Base-by-base conservation (phyloP, 345 rosid species). In the Clarkia xantiana region DNA sequence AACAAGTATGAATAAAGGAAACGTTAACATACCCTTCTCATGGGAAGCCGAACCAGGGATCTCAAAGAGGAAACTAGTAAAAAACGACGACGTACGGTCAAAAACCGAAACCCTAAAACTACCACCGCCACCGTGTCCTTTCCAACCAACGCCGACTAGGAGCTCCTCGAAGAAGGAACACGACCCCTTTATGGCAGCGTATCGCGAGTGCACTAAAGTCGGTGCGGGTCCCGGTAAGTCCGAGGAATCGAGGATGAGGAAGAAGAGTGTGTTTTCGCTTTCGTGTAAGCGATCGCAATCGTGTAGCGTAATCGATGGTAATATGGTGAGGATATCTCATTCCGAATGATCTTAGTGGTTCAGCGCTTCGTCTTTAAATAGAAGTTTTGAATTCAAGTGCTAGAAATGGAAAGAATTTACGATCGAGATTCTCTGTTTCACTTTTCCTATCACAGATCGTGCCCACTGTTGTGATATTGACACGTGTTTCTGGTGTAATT, bases 111-210 rank as follows among this genome's bases (percentile, higher is more conserved):
- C n/a, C n/a, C n/a, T n/a, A n/a, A 65, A 70, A 60, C 67, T 76
- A 40, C 74, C 66, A 1, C 70, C 62, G 4, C 78, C 78, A 25
- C 78, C 76, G 0, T 56, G 63, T 45, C 73, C 56, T 10, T 62
- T 70, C 50, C 78, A 62, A 48, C 57, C 57, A 4, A 36, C 57
- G 18, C 40, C 39, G 47, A 64, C 74, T 5, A 60, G 49, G n/a
- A n/a, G n/a, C n/a, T n/a, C n/a, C n/a, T n/a, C n/a, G n/a, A n/a
- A n/a, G 54, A 57, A 55, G 51, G 39, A 60, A 9, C 74, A 63
- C n/a, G 82, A 76, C 47, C 82, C 82, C 0, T 76, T 76, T 50
- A 49, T 67, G 12, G 74, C 71, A 3, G 82, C 82, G 40, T 76
- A 60, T 18, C 63, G 56, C 52, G 72, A 70, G 72, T 73, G 78